Base-by-base conservation (phyloP, 2,329 filamentous ascomycete genomes). In the Byssochlamys sp. region DNA sequence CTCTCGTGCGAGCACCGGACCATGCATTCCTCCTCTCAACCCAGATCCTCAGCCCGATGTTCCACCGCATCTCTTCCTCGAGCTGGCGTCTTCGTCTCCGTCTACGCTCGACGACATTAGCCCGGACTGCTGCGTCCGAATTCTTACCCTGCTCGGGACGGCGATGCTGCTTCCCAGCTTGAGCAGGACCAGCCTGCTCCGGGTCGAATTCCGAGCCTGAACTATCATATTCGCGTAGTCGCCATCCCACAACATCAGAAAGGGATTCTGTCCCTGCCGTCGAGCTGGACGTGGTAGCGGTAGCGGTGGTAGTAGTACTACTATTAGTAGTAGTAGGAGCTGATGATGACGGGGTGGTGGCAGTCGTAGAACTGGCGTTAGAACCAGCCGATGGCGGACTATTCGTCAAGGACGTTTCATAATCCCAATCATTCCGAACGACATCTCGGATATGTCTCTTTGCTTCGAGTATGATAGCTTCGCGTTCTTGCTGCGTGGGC, bases 21-120 rank as follows among this genome's bases (percentile, higher is more conserved):
- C 92, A 97, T 5, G 84, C 85, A 73, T 96, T 85, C 53, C 91
- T 82, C 58, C 89, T 80, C 29, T 86, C 83, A 59, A 86, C 82
- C 73, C 90, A 97, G 69, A 87, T 88, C n/a, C 85, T 82, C 57
- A 96, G 71, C 0, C 92, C 92, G 39, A 86, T 79, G 66, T 96
- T 97, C 86, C 88, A 95, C 29, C 77, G 71, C 75, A 85, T 81
- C 75, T 89, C 87, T 57, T 84, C 83, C 60, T 83, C 80, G 54
- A 83, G 69, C 53, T 78, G 81, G 63, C 78, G 81, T 56, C 84
- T 78, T 49, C 82, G 78, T 60, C 79, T 81, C 35, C 83, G 78
- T 59, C 79, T 81, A 57, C 80, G 80, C 51, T 80, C 78, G 3
- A 78, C 68, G 3, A 77, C 69, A 1, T 74, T 72, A 7, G 69